Base-by-base conservation (phyloP, 2,329 filamentous ascomycete species). In the Botrytis deweyae region DNA sequence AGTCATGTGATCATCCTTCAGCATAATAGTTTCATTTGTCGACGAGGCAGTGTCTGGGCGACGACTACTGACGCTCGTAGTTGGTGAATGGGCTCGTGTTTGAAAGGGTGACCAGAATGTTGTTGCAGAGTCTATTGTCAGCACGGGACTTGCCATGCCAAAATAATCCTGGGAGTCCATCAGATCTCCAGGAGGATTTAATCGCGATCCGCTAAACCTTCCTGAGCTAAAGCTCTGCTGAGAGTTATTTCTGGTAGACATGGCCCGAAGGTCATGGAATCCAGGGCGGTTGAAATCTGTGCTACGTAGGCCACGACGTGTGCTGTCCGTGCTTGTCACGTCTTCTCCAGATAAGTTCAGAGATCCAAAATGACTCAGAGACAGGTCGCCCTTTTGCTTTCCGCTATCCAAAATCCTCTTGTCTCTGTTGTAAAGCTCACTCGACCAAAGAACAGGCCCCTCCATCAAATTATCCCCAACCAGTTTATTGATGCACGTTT, bases 101-200 rank as follows among this genome's bases (percentile, higher is more conserved):
- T 93, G 91, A 78, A 95, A 94, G 0, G 93, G 93, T 4, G 95
- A 97, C 94, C 94, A 98, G 81, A 95, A 97, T 0, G 94, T 96
- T 25, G 90, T 90, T 38, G 88, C 88, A 0, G 93, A 92, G 78
- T 96, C 93, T 74, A 92, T 91, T 0, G 92, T 90, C 62, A 92
- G 85, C 0, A 92, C 87, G 0, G 92, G 91, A 29, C 91, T 93
- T 3, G 88, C 86, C 78, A 88, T 80, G 74, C 93, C 87, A 82
- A 97, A 88, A 82, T 92, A 89, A 81, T 94, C 89, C 76, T 90
- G 89, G 14, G 89, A 88, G 79, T 94, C 91, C 40, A 91, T 86
- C 10, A 91, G 87, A 76, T 94, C 92, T 2, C 89, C 85, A 2
- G 86, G 86, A 1, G 88, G 87, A 78, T 86, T 86, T 63, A 88